phyloP scores from a whole-genome alignment of 73 alveolate genomes.

The Symbiodinium pilosum region DNA sequence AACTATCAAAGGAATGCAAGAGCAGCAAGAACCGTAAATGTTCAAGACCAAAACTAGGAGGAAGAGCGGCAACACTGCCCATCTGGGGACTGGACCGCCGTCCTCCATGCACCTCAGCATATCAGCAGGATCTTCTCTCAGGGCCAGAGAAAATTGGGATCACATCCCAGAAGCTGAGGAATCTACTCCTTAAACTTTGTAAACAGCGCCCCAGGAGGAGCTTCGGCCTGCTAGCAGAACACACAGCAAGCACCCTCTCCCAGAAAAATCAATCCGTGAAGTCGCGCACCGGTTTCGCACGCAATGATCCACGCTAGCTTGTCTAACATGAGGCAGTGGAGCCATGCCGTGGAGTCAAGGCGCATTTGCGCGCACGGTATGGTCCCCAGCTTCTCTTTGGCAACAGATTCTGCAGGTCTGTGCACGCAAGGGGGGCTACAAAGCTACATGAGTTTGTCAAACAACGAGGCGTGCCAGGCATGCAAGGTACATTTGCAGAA shows the following conservation, averaged over 20 bases:
- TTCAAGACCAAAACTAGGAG: too few species aligned
- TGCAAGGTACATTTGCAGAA: neutral
- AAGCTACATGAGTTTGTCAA: too few species aligned
- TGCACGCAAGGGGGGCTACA: too few species aligned
- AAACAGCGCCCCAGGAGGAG: conserved; percentile 88
- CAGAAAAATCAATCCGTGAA: too few species aligned
- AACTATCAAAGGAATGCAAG: too few species aligned
- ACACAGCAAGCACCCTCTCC: neutral
- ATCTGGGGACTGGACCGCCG: neutral
- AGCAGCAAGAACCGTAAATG: too few species aligned
- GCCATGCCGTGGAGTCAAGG: neutral
- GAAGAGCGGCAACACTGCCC: neutral
- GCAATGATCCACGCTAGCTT: too few species aligned
- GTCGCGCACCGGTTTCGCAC: too few species aligned
- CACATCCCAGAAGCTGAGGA: neutral
- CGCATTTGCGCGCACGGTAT: neutral
- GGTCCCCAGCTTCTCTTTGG: neutral
- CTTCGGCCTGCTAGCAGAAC: conserved; percentile 51
- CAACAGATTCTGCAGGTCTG: neutral
- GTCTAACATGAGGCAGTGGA: neutral
- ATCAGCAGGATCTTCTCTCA: too few species aligned
- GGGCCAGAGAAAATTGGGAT: neutral
- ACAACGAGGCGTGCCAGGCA: neutral
- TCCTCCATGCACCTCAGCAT: neutral
- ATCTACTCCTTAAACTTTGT: conserved; percentile 47